Evolutionary conservation across 352 stramenopile species (phyloP), one percentile per base, ranked within the genome.

Genomic region (Phytophthora capsici): DNA sequence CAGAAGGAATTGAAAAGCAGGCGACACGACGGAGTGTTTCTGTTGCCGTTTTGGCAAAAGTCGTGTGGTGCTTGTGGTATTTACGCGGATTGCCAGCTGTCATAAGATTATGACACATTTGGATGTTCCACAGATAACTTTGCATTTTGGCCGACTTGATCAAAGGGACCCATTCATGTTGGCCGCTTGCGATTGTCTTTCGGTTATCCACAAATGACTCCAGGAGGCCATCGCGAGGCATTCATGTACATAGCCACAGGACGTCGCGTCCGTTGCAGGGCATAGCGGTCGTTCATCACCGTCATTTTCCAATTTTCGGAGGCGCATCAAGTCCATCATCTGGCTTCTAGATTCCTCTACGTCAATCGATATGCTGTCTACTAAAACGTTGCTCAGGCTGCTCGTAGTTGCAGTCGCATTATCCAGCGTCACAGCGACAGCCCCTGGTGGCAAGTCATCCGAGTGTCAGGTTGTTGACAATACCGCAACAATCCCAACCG

Each of bases 291-390:
- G 26, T 48, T 48, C 9, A 46, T 54, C 14, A 19, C 41, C n/a
- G 17, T 66, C 58, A 66, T 59, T 66, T 16, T 26, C 19, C 41
- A 66, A 66, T 60, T 66, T 53, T 41, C 41, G 2, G 6, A 52
- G 20, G 13, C 13, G 40, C 32, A 37, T 34, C 57, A 40, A 41
- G 9, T 43, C 48, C 40, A 14, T 34, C 14, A 34, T 14, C 38
- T 14, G 23, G 23, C 12, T 30, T 48, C 50, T 14, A 17, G 16
- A 13, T 36, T 36, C 25, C 5, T 36, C 22, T 40, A 20, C 41
- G 40, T 59, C 40, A 32, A 66, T 34, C 28, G 28, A 16, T 54
- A 59, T 59, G 57, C 2, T 59, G 30, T 59, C 48, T 8, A 59
- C 47, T 12, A 66, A 58, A 49, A 59, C n/a, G 19, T 19, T 57